A percentile compares a stretch with the other conserved stretches of the same genome.
These are phyloP conservation scores for Plantago major DNA, from an alignment of 257 asterid species.

Conservation along the genomic window DNA sequence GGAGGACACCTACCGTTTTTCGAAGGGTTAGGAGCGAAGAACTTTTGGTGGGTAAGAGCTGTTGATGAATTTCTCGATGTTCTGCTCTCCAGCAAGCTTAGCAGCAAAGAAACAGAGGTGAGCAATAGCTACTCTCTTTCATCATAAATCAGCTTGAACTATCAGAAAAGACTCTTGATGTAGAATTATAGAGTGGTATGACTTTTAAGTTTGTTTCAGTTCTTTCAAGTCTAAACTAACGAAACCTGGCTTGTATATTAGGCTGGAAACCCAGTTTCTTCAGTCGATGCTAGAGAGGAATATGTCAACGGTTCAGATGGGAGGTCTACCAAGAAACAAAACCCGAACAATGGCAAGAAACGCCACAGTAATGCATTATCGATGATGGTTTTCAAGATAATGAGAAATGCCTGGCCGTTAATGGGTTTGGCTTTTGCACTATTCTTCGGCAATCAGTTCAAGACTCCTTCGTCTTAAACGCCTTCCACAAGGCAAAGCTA, in stretches of 20 bases:
- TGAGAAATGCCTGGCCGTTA: neutral
- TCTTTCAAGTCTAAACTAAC: neutral
- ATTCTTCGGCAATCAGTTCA: neutral
- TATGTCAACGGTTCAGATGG: neutral
- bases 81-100: constrained; percentile 54
- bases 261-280: constrained; percentile 27
- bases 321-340: constrained; percentile 3
- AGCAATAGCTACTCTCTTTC: neutral
- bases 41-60: constrained; percentile 90
- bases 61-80: constrained; percentile 64
- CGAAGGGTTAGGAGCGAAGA: constrained; percentile 71
- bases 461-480: no score
- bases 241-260: neutral
- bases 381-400: neutral
- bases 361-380: neutral
- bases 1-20: constrained; percentile 85
- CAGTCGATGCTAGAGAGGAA: constrained; percentile 17
- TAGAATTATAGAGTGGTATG: neutral
- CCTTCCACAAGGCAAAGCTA: no score
- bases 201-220: neutral
- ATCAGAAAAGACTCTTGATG: no score
- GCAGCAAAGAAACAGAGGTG: constrained; percentile 42
- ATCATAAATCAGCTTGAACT: no score
- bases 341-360: constrained; percentile 13
- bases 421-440: neutral